Conservation (phyloP, 139 green algal genomes). For the Closterium sp. region DNA sequence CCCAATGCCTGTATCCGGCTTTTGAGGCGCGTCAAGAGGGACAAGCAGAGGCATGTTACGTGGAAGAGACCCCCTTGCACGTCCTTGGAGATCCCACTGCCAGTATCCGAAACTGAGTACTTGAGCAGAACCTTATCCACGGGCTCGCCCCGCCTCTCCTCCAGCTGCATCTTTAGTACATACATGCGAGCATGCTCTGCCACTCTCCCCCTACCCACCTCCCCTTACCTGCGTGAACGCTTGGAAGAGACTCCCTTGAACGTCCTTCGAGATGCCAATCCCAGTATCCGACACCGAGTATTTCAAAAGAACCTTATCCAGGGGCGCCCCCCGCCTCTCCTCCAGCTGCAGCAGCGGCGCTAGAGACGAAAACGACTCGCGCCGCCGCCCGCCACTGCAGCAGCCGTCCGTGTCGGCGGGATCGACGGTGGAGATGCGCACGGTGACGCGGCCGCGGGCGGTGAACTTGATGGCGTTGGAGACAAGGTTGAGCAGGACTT, state of each 20-base stretch:
- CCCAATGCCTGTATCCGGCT: too few species aligned
- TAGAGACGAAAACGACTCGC: background rate
- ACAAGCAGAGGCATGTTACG: too few species aligned
- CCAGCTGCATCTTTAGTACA: too few species aligned
- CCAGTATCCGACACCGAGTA: slow-evolving; percentile 27
- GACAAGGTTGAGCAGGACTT: slow-evolving; percentile 44
- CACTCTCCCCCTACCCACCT: too few species aligned
- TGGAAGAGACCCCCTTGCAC: background rate
- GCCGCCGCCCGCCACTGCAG: too few species aligned
- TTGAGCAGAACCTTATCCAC: background rate
- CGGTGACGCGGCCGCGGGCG: slow-evolving; percentile 24
- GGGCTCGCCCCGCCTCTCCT: too few species aligned
- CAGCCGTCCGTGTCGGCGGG: background rate
- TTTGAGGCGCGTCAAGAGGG: too few species aligned
- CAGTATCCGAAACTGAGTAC: slow-evolving; percentile 20
- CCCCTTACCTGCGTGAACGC: slow-evolving; percentile 25
- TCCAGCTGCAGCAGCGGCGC: background rate
- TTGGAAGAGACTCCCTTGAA: slow-evolving; percentile 23
- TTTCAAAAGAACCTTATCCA: background rate
- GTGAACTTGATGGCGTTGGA: slow-evolving; percentile 52
- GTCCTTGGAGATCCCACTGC: slow-evolving; percentile 2
- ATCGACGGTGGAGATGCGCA: background rate
- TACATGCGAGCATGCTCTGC: background rate
- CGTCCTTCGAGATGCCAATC: slow-evolving; percentile 12
- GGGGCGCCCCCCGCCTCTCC: background rate